phyloP scores from a whole-genome alignment of 2,329 filamentous ascomycete genomes.

The Verticillium albo-atrum region DNA sequence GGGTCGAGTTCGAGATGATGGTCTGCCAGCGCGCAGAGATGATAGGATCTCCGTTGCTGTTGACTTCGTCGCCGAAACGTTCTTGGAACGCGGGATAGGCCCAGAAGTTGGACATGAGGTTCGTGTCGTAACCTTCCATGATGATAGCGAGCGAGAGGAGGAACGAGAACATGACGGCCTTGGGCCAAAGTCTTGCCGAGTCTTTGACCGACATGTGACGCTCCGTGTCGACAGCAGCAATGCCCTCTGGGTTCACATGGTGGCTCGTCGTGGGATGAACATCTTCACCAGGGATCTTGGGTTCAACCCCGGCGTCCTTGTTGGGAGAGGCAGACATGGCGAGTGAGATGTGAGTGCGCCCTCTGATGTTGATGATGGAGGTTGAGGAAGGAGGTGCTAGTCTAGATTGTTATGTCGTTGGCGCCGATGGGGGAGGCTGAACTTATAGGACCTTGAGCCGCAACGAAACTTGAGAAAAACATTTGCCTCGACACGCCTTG shows the following conservation, averaged over 20 bases:
- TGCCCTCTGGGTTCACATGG: background rate
- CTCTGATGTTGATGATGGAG: background rate
- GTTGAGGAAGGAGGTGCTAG: background rate
- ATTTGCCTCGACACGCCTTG: background rate
- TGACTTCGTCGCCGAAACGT: constrained; percentile 37
- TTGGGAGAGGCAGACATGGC: background rate
- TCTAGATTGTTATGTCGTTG: background rate
- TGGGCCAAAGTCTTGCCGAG: constrained; percentile 37
- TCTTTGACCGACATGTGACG: constrained; percentile 34
- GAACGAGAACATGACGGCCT: constrained; percentile 43
- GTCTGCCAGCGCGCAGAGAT: constrained; percentile 54
- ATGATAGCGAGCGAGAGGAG: constrained; percentile 40
- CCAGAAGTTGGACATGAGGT: constrained; percentile 43
- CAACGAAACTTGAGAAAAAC: background rate
- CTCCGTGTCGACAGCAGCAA: constrained; percentile 30
- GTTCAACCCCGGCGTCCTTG: background rate
- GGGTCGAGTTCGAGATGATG: constrained; percentile 47
- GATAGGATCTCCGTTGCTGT: constrained; percentile 31
- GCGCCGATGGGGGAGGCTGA: background rate
- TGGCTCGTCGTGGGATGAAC: background rate
- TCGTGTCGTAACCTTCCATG: constrained; percentile 49
- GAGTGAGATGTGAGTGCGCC: background rate
- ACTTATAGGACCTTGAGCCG: background rate
- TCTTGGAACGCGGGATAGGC: constrained; percentile 26
- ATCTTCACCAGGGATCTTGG: background rate